phyloP scores from a whole-genome alignment of 331 rosid species.

The Quercus lobata region DNA sequence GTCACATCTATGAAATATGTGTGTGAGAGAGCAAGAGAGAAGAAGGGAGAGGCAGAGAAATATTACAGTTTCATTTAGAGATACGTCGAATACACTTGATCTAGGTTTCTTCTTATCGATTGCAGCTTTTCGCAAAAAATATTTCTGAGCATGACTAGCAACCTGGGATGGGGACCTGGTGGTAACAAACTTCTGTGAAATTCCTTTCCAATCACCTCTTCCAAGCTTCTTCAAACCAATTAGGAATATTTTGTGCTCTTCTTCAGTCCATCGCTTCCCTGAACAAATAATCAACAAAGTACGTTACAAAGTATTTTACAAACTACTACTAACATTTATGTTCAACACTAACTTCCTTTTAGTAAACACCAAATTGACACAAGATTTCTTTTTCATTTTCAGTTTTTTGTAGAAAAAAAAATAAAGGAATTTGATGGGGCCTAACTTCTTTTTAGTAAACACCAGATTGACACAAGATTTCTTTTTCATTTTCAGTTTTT shows the following conservation, averaged over 20 bases:
- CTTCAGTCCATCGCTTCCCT: slow-evolving; percentile 55
- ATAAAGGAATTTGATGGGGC: too few species aligned
- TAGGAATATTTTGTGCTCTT: slow-evolving; percentile 49
- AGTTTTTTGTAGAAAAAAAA: too few species aligned
- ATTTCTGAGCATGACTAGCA: slow-evolving; percentile 69
- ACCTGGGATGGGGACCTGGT: slow-evolving; percentile 59
- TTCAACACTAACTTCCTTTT: too few species aligned
- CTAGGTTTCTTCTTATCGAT: slow-evolving; percentile 41
- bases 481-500: too few species aligned
- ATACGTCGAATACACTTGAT: slow-evolving; percentile 54
- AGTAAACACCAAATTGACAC: not conserved
- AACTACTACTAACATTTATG: too few species aligned
- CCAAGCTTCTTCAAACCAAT: slow-evolving; percentile 44
- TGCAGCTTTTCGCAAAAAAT: slow-evolving; percentile 38
- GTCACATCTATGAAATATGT: too few species aligned
- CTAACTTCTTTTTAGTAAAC: not conserved
- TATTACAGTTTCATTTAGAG: slow-evolving; percentile 2
- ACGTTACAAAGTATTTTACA: too few species aligned
- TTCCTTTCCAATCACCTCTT: slow-evolving; percentile 68
- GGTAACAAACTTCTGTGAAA: slow-evolving; percentile 42
- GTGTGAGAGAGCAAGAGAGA: too few species aligned
- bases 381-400: too few species aligned
- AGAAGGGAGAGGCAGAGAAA: too few species aligned
- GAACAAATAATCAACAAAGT: not conserved
- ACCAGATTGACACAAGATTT: not conserved